Evolutionary conservation across 331 rosid genomes (phyloP), one percentile per base, ranked within the genome.

Genomic region (Malus hybrid): DNA sequence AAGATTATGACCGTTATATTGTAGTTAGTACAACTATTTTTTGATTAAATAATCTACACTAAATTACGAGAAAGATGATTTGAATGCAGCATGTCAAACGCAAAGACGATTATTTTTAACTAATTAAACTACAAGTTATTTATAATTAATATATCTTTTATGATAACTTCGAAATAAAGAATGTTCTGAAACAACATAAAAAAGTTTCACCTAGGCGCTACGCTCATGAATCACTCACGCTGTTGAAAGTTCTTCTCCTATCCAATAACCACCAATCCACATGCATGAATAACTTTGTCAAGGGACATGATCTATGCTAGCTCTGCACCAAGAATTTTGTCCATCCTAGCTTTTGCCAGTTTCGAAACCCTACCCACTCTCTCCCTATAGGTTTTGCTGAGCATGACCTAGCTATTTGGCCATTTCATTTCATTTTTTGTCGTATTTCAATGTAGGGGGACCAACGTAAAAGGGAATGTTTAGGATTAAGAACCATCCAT

Each of bases 281-380:
- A 84, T 89, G 88, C 85, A 67, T 28, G 39, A 31, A 50, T 73
- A 60, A 60, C 44, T 72, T 14, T 65, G 71, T 60, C 4, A 48
- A 78, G 65, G 76, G 82, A 82, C 78, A 79, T 74, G 83, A 87
- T 82, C 75, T 42, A 70, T 81, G 69, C 61, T 70, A 65, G 36
- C 75, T 71, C 74, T 77, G 83, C 81, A 77, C 56, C 78, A 80
- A 81, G 89, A 87, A 91, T 88, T 86, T 87, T 86, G 90, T 80
- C 79, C 85, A 77, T 85, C 70, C 73, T 72, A 79, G 85, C 91
- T 83, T 81, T 89, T 89, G 85, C 83, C 89, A 84, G 84, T 29
- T 79, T 79, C 67, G 67, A 67, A 78, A 78, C 68, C 75, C 46
- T 24, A 59, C 13, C 27, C 61, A 66, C 18, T 32, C 20, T 9